Percentiles rank a stretch among this genome's conserved stretches.
These are phyloP conservation scores for Zygotorulaspora mrakii DNA, from an alignment of 1,139 yeast species.

Conservation along the genomic window DNA sequence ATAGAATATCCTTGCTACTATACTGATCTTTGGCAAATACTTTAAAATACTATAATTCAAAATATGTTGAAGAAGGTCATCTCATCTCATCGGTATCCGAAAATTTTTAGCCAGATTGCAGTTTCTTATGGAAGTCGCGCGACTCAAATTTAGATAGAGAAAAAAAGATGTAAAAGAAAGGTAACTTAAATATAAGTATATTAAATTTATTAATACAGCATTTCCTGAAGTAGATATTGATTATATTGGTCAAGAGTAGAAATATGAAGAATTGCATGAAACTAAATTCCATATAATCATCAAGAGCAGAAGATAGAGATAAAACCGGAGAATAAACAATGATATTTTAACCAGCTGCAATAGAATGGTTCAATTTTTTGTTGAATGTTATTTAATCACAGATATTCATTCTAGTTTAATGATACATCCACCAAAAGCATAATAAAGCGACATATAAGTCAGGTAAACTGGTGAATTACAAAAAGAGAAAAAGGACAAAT, in stretches of 20 bases:
- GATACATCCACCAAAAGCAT: too few species aligned
- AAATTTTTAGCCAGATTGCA: constrained; percentile 16
- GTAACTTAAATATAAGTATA: background rate
- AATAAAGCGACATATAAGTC: too few species aligned
- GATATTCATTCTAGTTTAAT: too few species aligned
- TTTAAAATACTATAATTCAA: too few species aligned
- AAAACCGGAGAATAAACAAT: constrained; percentile 2
- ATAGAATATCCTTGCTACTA: too few species aligned
- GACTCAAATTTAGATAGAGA: constrained; percentile 1
- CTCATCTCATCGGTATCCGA: constrained; percentile 24
- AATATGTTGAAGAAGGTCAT: constrained; percentile 9
- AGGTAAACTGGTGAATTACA: background rate
- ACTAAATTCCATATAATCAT: background rate
- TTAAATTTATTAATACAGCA: background rate
- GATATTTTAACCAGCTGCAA: too few species aligned
- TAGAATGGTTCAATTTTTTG: too few species aligned
- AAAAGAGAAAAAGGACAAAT: too few species aligned
- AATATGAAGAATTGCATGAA: background rate
- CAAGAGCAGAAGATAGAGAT: background rate
- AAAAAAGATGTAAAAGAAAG: constrained; percentile 1
- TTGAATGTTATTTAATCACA: too few species aligned
- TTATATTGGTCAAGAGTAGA: constrained; percentile 1
- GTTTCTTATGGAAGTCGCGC: constrained; percentile 2
- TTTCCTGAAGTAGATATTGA: constrained; percentile 1
- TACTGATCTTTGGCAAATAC: too few species aligned